Evolutionary conservation across 2,329 filamentous ascomycete genomes (phyloP).

Genomic region (Penicillium crustosum): DNA sequence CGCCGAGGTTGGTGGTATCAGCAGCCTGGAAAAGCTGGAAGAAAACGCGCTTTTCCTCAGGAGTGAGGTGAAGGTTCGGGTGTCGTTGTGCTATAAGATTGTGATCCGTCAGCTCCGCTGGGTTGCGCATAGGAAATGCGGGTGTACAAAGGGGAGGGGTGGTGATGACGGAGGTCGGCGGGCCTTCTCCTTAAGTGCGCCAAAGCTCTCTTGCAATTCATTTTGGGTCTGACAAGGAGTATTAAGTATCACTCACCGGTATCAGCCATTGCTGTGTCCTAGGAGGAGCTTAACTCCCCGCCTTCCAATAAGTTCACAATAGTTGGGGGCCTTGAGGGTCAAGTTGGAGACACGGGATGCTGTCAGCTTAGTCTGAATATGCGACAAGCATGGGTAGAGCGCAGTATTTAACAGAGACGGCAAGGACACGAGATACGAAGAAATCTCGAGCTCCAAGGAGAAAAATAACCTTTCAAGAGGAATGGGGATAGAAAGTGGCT

Average conservation of each 20-base stretch:
- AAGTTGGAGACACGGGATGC: slow-evolving; percentile 21
- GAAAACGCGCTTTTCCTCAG: slow-evolving; percentile 92
- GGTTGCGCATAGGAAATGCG: slow-evolving; percentile 5
- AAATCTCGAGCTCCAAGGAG: slow-evolving; percentile 5
- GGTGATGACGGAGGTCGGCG: slow-evolving; percentile 20
- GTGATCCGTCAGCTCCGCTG: slow-evolving; percentile 28
- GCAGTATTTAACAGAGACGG: slow-evolving; percentile 16
- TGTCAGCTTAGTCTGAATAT: slow-evolving; percentile 26
- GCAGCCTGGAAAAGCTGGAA: slow-evolving; percentile 90
- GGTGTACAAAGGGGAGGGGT: slow-evolving; percentile 11
- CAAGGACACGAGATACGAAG: slow-evolving; percentile 1
- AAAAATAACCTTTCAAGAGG: slow-evolving; percentile 2
- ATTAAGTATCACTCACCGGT: slow-evolving; percentile 26
- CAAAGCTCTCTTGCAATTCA: slow-evolving; percentile 7
- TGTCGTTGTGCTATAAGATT: slow-evolving; percentile 36
- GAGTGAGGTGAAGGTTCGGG: slow-evolving; percentile 77
- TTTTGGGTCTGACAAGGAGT: neutral
- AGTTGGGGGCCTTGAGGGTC: slow-evolving; percentile 19
- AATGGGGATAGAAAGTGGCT: slow-evolving; percentile 23
- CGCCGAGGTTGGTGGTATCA: slow-evolving; percentile 85
- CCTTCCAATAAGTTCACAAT: slow-evolving; percentile 23
- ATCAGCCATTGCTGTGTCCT: slow-evolving; percentile 36
- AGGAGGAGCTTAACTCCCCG: slow-evolving; percentile 33
- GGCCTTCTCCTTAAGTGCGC: slow-evolving; percentile 29
- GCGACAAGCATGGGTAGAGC: slow-evolving; percentile 32